Base-by-base conservation (phyloP, 768 basidiomycete genomes). In the Strobilomyces echinocephalus region DNA sequence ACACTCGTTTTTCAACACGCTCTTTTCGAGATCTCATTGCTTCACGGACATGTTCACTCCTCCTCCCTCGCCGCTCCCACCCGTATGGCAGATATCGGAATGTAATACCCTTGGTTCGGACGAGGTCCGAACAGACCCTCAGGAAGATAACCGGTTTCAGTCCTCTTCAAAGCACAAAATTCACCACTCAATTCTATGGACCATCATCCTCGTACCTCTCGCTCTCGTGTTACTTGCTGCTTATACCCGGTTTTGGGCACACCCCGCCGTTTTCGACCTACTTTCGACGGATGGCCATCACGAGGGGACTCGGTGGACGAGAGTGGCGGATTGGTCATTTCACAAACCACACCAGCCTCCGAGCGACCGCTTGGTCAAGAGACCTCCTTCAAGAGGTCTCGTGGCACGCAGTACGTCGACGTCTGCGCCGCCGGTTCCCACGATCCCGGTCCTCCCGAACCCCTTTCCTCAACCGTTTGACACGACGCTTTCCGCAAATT, bases 401-500 rank as follows among this genome's bases (percentile, higher is more conserved):
- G 55, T 39, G 24, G 35, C 39, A 24, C 50, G 50, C 26, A 34
- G 44, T 28, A 48, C 67, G 5, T 20, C 46, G 4, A 59, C 68
- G 6, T 31, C 63, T 8, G 42, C 63, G 14, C 50, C 65, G 31
- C 59, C 71, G 8, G 60, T 69, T 56, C 49, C 73, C 60, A 35
- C 51, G 63, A 26, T 61, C 4, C 81, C 85, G 2, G 55, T 59
- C 8, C 75, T 91, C 24, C 87, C 88, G 8, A 82, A 80, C 6
- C 90, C 90, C 0, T 91, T 92, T 66, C 87, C 87, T 4, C 87
- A 88, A 56, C 77, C 88, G 0, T 84, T 84, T 64, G 89, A 89
- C 63, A 73, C 78, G 6, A 76, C 77, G 3, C 64, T 92, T 46
- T 72, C 79, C 15, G 67, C 75, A 40, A 88, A 90, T 66, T 91